Conservation (phyloP, 257 asterid species). For the Linaria vulgaris region DNA sequence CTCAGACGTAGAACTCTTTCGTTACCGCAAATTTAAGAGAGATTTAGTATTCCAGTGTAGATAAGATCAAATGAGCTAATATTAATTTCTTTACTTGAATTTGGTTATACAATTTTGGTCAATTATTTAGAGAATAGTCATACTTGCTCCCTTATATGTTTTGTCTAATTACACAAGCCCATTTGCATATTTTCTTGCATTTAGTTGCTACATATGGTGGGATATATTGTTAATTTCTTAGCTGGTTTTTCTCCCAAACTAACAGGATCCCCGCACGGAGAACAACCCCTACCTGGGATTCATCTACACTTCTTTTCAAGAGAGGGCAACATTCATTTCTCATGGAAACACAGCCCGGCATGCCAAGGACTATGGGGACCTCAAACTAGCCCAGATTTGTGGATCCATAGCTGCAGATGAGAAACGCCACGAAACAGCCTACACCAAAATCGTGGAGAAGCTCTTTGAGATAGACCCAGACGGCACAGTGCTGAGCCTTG, state of each 20-base stretch:
- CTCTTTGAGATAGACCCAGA: slow-evolving; percentile 47
- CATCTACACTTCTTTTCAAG: slow-evolving; percentile 58
- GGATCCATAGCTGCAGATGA: slow-evolving; percentile 58
- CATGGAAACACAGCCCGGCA: slow-evolving; percentile 56
- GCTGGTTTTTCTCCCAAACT: background rate
- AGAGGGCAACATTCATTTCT: slow-evolving; percentile 52
- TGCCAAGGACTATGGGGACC: slow-evolving; percentile 52
- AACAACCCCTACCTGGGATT: slow-evolving; percentile 62
- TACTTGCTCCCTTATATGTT: too few species aligned
- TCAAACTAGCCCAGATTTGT: slow-evolving; percentile 50
- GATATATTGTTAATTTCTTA: too few species aligned
- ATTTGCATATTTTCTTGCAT: too few species aligned
- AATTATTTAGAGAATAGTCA: background rate
- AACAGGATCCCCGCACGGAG: slow-evolving; percentile 51
- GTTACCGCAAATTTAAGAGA: too few species aligned
- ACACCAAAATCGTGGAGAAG: slow-evolving; percentile 48
- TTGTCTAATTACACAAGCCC: too few species aligned
- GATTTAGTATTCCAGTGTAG: too few species aligned
- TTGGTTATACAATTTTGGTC: too few species aligned
- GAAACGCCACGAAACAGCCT: slow-evolving; percentile 56
- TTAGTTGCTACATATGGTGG: too few species aligned
- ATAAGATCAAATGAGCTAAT: too few species aligned
- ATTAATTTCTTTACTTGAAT: too few species aligned
- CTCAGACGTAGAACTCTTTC: too few species aligned
- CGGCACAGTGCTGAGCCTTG: too few species aligned